A percentile compares a stretch with the other conserved stretches of the same genome.
phyloP scores from a whole-genome alignment of 176 grass and related monocot species.

The Saccharum spontaneum region DNA sequence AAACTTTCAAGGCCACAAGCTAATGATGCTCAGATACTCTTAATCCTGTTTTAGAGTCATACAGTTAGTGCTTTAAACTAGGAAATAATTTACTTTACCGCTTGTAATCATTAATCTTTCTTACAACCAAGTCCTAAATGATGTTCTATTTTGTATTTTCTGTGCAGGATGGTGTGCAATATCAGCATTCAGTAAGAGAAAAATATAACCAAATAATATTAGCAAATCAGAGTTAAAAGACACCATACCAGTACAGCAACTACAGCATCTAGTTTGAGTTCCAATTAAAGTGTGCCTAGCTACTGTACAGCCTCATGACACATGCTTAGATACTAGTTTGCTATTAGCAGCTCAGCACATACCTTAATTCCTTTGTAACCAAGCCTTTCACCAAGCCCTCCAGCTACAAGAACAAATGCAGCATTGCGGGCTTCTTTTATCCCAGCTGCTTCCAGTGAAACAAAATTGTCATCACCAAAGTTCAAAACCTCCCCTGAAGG shows the following conservation, averaged over 20 bases:
- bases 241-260: background rate
- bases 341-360: conserved; percentile 10
- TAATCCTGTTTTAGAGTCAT: background rate
- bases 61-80: background rate
- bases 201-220: background rate
- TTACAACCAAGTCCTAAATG: background rate
- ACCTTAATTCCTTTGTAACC: conserved; percentile 99
- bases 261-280: background rate
- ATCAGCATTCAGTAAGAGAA: background rate
- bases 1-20: background rate
- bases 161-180: background rate
- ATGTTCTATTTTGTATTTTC: background rate
- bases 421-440: conserved; percentile 75
- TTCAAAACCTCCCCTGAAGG: conserved; percentile 80
- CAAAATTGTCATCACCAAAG: conserved; percentile 78
- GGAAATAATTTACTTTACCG: background rate
- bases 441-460: conserved; percentile 75
- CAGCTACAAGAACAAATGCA: conserved; percentile 98
- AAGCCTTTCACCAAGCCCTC: conserved; percentile 92
- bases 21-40: background rate
- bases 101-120: background rate
- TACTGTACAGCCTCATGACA: background rate
- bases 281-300: background rate
- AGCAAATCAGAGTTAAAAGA: background rate
- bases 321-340: background rate